Percentiles rank a stretch among this genome's conserved stretches.
Evolutionary conservation across 176 grass and related monocot genomes (phyloP).

Genomic region (Oryza glaberrima): DNA sequence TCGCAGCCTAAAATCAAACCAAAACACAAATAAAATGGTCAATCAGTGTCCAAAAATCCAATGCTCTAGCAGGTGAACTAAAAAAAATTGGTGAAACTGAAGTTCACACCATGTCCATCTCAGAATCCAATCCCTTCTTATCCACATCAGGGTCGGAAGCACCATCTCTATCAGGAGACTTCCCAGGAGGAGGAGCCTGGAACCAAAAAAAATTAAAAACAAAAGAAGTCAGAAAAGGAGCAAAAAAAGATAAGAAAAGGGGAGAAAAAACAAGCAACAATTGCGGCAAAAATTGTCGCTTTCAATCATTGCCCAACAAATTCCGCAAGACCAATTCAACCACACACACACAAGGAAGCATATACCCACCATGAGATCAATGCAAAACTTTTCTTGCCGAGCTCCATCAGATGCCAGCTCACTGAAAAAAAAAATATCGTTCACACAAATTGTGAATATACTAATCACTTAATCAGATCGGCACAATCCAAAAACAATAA

Average conservation of each 20-base stretch:
- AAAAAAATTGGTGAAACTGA: constrained; percentile 43
- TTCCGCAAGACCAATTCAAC: constrained; percentile 72
- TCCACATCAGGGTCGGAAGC: constrained; percentile 66
- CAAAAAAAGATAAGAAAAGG: constrained; percentile 19
- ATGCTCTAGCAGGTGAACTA: constrained; percentile 26
- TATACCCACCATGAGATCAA: constrained; percentile 99
- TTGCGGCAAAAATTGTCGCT: constrained; percentile 67
- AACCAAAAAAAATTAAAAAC: constrained; percentile 34
- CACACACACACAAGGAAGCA: constrained; percentile 54
- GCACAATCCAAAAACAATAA: constrained; percentile 55
- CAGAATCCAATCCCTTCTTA: constrained; percentile 74
- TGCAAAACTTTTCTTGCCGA: constrained; percentile 89
- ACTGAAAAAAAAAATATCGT: constrained; percentile 59
- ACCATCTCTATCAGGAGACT: constrained; percentile 91
- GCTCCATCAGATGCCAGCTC: constrained; percentile 64
- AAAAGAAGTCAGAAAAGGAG: constrained; percentile 41
- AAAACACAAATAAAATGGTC: neutral
- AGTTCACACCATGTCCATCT: constrained; percentile 73
- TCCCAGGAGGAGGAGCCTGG: constrained; percentile 96
- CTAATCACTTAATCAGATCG: constrained; percentile 63
- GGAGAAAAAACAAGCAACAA: constrained; percentile 43
- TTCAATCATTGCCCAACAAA: constrained; percentile 77
- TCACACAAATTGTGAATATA: constrained; percentile 61
- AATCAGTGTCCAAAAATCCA: constrained; percentile 47
- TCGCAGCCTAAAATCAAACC: constrained; percentile 39